Conservation (phyloP, 1,139 yeast species). For the Komagataea norvegica region DNA sequence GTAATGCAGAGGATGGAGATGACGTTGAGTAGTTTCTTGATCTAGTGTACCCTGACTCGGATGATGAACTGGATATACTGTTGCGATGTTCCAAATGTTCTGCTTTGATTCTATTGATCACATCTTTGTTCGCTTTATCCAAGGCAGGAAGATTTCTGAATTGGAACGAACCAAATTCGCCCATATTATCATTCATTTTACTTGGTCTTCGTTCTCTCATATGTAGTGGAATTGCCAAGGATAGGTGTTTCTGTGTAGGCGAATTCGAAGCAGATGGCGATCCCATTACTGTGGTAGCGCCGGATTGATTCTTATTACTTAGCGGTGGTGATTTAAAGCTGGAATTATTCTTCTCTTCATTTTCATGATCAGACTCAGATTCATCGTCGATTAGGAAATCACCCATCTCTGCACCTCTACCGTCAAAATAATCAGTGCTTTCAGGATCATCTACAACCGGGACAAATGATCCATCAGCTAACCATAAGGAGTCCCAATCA, state of each 20-base stretch:
- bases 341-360: slow-evolving; percentile 6
- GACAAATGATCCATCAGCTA: slow-evolving; percentile 76
- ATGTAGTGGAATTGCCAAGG: slow-evolving; percentile 50
- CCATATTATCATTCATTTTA: slow-evolving; percentile 59
- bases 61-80: slow-evolving; percentile 33
- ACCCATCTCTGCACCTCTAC: slow-evolving; percentile 75
- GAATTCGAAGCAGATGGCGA: slow-evolving; percentile 26
- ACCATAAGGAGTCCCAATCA: slow-evolving; percentile 71
- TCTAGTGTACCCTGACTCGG: slow-evolving; percentile 27
- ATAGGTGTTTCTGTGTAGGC: slow-evolving; percentile 32
- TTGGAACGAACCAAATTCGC: slow-evolving; percentile 91
- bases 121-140: slow-evolving; percentile 92
- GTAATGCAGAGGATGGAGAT: slow-evolving; percentile 21
- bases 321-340: background rate
- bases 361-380: slow-evolving; percentile 34
- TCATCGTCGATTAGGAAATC: slow-evolving; percentile 50
- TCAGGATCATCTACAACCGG: slow-evolving; percentile 81
- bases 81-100: slow-evolving; percentile 52
- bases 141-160: slow-evolving; percentile 85
- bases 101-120: slow-evolving; percentile 74
- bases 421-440: slow-evolving; percentile 86
- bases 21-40: slow-evolving; percentile 28
- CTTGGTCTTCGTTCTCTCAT: slow-evolving; percentile 63
- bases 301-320: slow-evolving; percentile 8
- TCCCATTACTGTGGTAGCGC: slow-evolving; percentile 16